phyloP scores from a whole-genome alignment of 768 basidiomycete species.

The Lanmaoa pseudosensibilis region DNA sequence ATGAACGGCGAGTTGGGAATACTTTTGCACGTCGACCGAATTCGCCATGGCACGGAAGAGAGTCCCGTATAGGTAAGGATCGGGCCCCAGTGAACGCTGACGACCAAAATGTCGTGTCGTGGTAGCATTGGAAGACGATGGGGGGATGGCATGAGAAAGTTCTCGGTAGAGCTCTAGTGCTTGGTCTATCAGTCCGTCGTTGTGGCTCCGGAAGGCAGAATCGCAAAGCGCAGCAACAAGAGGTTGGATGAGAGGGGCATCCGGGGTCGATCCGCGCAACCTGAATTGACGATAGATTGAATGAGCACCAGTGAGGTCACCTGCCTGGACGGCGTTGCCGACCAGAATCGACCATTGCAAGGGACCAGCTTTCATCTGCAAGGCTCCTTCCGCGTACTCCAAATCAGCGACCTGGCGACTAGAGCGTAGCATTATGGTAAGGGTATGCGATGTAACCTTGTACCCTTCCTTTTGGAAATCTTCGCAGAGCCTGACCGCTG shows the following conservation, averaged over 20 bases:
- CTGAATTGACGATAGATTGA: conserved; percentile 50
- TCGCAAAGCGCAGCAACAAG: conserved; percentile 53
- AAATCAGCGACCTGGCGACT: conserved; percentile 45
- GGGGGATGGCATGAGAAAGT: conserved; percentile 37
- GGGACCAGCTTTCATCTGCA: conserved; percentile 41
- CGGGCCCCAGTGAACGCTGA: conserved; percentile 44
- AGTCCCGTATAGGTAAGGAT: conserved; percentile 53
- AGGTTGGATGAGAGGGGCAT: conserved; percentile 52
- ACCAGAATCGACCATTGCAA: conserved; percentile 59
- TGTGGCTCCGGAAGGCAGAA: conserved; percentile 33
- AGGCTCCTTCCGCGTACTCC: conserved; percentile 39
- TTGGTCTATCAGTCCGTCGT: conserved; percentile 47
- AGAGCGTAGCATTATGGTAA: conserved; percentile 44
- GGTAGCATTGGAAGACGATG: conserved; percentile 14
- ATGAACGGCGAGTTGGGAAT: conserved; percentile 45
- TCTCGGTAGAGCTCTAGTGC: conserved; percentile 57
- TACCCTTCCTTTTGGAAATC: conserved; percentile 35
- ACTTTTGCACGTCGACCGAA: conserved; percentile 47
- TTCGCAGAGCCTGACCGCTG: conserved; percentile 38
- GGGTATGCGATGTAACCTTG: conserved; percentile 29
- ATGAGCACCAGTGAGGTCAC: conserved; percentile 42
- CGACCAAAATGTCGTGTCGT: conserved; percentile 22
- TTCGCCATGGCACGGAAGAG: conserved; percentile 49
- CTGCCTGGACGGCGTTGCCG: conserved; percentile 44
- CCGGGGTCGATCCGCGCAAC: conserved; percentile 44